Evolutionary conservation across 2,329 filamentous ascomycete species (phyloP), one percentile per base, ranked within the genome.

Genomic region (Apiospora aurea): DNA sequence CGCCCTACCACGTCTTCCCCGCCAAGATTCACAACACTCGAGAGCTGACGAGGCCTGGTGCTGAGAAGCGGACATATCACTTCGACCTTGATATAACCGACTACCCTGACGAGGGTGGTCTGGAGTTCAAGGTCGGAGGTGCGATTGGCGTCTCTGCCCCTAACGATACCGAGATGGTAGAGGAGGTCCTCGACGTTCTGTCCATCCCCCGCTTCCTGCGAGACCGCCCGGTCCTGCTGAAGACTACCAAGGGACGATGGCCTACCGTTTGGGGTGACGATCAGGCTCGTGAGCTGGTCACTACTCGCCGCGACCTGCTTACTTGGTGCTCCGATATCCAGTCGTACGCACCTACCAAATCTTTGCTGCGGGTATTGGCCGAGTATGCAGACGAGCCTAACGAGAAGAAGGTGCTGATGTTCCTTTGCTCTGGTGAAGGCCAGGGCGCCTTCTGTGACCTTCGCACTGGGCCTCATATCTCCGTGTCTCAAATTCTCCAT

Each of bases 261-360:
- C 96, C 96, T 4, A 99, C 96, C 0, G 97, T 99, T 69, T 99
- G 96, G 96, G 96, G 96, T 57, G 94, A 97, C 2, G 96, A 98
- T 26, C 84, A 93, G 81, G 83, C 95, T 8, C 90, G 96, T 71
- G 92, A 96, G 80, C 86, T 99, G n/a, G 86, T 95, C 71, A 97
- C 96, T 4, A 98, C 95, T 0, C 91, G 96, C 67, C 89, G 96
- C 69, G 96, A 97, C 80, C 86, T 99, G n/a, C 86, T 99, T 71
- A 97, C 93, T 13, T 99, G 96, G 96, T 98, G 95, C 80, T 92
- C 93, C 38, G 96, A 99, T 81, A 90, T 98, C 74, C 95, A 98
- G 81, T 97, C 94, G 18, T 95, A 96, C 77, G 92, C 96, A 1
- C 96, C 96, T 0, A 97, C 93, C 46, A 98, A 98, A 87, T 89